A percentile compares a stretch with the other conserved stretches of the same genome.
phyloP scores from a whole-genome alignment of 495 filamentous ascomycete genomes.

The Aspergillus avenaceus region DNA sequence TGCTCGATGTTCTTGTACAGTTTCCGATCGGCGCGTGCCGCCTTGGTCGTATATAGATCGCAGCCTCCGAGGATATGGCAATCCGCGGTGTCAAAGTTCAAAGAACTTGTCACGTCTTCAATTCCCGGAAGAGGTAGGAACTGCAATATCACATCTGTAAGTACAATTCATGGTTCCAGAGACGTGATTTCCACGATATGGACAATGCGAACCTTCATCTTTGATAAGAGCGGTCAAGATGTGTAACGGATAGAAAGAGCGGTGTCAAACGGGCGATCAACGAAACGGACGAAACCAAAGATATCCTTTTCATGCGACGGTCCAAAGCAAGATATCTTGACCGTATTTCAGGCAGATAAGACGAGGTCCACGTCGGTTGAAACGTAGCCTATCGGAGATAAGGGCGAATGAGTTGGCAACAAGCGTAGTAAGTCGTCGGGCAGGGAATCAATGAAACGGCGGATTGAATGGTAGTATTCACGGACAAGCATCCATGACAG shows the following conservation, averaged over 20 bases:
- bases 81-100: conserved; percentile 92
- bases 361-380: not conserved
- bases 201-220: conserved; percentile 23
- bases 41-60: conserved; percentile 96
- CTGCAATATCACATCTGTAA: conserved; percentile 37
- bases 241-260: not conserved
- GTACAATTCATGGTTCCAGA: not conserved
- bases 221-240: conserved; percentile 10
- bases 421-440: not conserved
- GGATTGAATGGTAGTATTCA: conserved; percentile 5
- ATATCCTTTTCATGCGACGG: not conserved
- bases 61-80: conserved; percentile 86
- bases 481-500: conserved; percentile 9
- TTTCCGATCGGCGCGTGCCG: conserved; percentile 90
- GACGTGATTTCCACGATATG: not conserved
- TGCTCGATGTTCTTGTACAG: conserved; percentile 92
- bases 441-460: conserved; percentile 5
- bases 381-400: conserved; percentile 19
- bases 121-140: conserved; percentile 87
- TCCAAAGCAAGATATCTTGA: not conserved
- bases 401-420: conserved; percentile 15
- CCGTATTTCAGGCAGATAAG: not conserved
- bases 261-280: not conserved
- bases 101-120: conserved; percentile 79
- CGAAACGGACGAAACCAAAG: not conserved